These are phyloP conservation scores for Fibroporia radiculosa DNA, from an alignment of 768 basidiomycete genomes.

Conservation along the genomic window DNA sequence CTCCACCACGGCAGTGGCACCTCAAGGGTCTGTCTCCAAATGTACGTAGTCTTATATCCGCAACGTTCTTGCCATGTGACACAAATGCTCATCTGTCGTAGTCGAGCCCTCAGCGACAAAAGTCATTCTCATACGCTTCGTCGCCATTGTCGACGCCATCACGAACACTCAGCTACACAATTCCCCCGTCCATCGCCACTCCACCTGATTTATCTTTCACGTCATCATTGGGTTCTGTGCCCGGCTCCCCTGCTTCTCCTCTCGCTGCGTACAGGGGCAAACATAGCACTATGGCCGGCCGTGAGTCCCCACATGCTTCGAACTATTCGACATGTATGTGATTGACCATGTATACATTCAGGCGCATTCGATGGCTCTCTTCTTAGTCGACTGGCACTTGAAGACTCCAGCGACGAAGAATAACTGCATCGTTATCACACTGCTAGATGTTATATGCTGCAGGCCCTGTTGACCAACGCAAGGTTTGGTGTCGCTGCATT, in stretches of 20 bases:
- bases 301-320: slow-evolving; percentile 19
- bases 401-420: slow-evolving; percentile 17
- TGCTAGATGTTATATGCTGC: no score
- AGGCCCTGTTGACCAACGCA: no score
- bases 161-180: slow-evolving; percentile 26
- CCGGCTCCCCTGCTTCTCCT: slow-evolving; percentile 18
- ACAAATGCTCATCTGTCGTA: neutral
- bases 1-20: slow-evolving; percentile 15
- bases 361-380: slow-evolving; percentile 21
- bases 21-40: slow-evolving; percentile 11
- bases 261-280: slow-evolving; percentile 32
- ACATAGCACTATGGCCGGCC: slow-evolving; percentile 27
- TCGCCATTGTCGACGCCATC: slow-evolving; percentile 32
- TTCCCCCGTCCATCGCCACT: slow-evolving; percentile 17
- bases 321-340: neutral
- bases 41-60: slow-evolving; percentile 3
- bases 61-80: slow-evolving; percentile 10
- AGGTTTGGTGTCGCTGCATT: no score
- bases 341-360: slow-evolving; percentile 3
- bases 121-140: slow-evolving; percentile 22
- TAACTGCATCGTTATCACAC: no score
- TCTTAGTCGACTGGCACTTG: slow-evolving; percentile 15
- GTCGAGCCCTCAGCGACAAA: slow-evolving; percentile 21
- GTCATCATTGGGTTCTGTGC: slow-evolving; percentile 22
- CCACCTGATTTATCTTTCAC: slow-evolving; percentile 27